These are phyloP conservation scores for Litsea cubeba DNA, from an alignment of 164 flowering plant genomes.

Conservation along the genomic window DNA sequence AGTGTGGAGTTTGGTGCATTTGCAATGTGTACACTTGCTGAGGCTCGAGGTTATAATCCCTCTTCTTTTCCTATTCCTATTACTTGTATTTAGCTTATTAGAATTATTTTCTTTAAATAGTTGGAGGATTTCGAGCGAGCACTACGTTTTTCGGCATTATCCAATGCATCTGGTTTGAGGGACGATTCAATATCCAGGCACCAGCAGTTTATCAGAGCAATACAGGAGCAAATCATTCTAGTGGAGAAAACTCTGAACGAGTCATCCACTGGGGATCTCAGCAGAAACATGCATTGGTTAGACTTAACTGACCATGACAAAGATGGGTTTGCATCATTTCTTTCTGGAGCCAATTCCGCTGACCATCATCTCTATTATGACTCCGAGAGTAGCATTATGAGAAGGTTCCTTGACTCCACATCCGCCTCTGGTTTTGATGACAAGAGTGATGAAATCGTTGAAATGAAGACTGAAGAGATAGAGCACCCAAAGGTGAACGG, in stretches of 20 bases:
- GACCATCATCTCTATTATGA: conserved; percentile 15
- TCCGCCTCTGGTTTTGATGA: conserved; percentile 26
- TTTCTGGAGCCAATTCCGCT: conserved; percentile 32
- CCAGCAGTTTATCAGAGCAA: conserved; percentile 43
- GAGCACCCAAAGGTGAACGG: conserved; percentile 22
- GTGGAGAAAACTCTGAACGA: conserved; percentile 32
- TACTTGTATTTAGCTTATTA: background rate
- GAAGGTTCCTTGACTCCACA: conserved; percentile 34
- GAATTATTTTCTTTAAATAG: conserved; percentile 19
- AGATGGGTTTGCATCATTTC: conserved; percentile 46
- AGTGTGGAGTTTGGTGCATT: background rate
- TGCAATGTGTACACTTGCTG: background rate
- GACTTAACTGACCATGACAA: conserved; percentile 42
- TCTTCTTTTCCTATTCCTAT: background rate
- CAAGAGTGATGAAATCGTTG: conserved; percentile 37
- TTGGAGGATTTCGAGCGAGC: conserved; percentile 58
- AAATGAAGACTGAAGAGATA: conserved; percentile 22
- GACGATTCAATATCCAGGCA: conserved; percentile 36
- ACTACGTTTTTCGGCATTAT: conserved; percentile 21
- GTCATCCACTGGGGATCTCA: conserved; percentile 18
- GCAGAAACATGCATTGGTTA: conserved; percentile 23
- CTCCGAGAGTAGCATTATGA: conserved; percentile 24
- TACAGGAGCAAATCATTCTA: conserved; percentile 37
- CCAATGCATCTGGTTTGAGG: conserved; percentile 21
- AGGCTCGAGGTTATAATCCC: background rate